These are phyloP conservation scores for Smittium culicis DNA, from an alignment of 371 early-diverging fungal genomes.

Conservation along the genomic window DNA sequence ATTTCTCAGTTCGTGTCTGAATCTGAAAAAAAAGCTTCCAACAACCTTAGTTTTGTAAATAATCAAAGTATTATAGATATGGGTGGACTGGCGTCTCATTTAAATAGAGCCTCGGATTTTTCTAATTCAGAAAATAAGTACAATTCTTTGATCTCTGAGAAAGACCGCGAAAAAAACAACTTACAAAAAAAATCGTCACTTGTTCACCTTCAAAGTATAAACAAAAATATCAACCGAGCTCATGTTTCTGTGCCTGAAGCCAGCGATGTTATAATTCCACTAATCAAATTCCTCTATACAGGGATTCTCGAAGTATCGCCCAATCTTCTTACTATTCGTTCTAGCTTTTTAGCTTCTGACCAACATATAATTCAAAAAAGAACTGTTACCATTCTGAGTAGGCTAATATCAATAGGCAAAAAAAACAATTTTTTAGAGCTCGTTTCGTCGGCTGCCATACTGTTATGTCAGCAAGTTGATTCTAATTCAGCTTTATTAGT, in stretches of 20 bases:
- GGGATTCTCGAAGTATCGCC: constrained; percentile 1
- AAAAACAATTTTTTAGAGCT: constrained; percentile 1
- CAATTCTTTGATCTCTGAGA: no score
- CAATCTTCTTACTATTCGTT: background rate
- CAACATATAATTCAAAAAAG: background rate
- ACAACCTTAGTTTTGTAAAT: background rate
- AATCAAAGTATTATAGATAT: background rate
- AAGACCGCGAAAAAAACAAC: background rate
- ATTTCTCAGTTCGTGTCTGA: background rate
- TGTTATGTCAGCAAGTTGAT: background rate
- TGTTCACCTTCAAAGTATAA: background rate
- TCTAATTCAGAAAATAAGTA: no score
- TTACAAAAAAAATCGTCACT: background rate
- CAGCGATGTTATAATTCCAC: constrained; percentile 4
- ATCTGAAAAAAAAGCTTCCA: background rate
- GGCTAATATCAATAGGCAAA: background rate
- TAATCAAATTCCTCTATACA: constrained; percentile 4
- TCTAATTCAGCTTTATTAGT: constrained; percentile 1
- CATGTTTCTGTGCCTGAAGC: constrained; percentile 1
- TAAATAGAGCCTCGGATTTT: background rate
- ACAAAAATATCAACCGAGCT: background rate
- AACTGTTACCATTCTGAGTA: background rate
- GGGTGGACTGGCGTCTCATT: no score
- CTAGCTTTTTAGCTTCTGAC: background rate
- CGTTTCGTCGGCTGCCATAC: background rate